Evolutionary conservation across 257 asterid species (phyloP).

Genomic region (Avicennia marina): DNA sequence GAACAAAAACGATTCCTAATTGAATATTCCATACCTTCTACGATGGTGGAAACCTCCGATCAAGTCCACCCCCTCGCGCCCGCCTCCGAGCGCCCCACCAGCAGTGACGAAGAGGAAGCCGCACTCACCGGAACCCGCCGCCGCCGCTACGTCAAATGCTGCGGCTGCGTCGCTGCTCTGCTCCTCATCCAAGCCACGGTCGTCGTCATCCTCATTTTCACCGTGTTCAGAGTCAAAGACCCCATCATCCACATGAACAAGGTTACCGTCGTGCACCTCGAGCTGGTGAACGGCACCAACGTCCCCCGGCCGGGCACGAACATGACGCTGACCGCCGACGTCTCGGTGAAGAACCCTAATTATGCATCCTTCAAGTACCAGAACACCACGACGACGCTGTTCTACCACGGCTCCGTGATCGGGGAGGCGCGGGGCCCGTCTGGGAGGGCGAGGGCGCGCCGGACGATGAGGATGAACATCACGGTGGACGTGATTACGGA

Average conservation of each 20-base stretch:
- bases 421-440: conserved; percentile 84
- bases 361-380: conserved; percentile 54
- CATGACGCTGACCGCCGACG: conserved; percentile 61
- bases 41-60: conserved; percentile 46
- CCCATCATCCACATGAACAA: conserved; percentile 56
- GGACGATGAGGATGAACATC: conserved; percentile 69
- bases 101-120: conserved; percentile 47
- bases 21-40: neutral
- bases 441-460: conserved; percentile 62
- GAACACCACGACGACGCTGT: conserved; percentile 62
- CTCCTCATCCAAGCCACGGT: conserved; percentile 45
- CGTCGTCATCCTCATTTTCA: conserved; percentile 51
- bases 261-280: conserved; percentile 33
- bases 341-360: conserved; percentile 76
- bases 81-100: conserved; percentile 31
- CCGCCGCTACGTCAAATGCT: conserved; percentile 44
- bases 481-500: conserved; percentile 61
- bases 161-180: conserved; percentile 27
- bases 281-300: conserved; percentile 29
- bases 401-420: conserved; percentile 44
- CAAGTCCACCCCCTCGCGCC: conserved; percentile 75
- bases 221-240: conserved; percentile 54
- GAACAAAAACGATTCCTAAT: neutral
- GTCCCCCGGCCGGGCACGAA: conserved; percentile 59
- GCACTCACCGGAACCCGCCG: conserved; percentile 18